Evolutionary conservation across 2,329 filamentous ascomycete species (phyloP).

Genomic region (Colletotrichum liaoningense): DNA sequence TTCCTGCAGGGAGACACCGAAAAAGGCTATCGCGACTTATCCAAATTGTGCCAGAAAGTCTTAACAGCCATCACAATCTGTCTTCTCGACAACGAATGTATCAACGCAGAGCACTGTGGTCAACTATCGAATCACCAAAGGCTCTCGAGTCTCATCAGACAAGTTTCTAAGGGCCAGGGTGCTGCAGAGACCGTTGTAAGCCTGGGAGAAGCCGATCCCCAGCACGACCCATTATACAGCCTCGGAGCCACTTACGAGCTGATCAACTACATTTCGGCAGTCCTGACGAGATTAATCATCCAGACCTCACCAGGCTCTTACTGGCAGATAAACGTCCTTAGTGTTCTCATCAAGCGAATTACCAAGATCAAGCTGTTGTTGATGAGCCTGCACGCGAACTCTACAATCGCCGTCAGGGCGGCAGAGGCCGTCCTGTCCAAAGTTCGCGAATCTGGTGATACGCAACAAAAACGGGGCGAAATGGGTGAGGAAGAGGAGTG

Average conservation of each 20-base stretch:
- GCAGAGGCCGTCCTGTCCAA: background rate
- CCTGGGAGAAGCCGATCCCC: background rate
- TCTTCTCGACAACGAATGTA: constrained; percentile 15
- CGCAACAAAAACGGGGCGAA: background rate
- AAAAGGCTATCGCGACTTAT: background rate
- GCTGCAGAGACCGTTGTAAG: background rate
- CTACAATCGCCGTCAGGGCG: background rate
- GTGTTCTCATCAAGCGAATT: constrained; percentile 14
- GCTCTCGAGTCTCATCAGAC: background rate
- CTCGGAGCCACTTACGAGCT: constrained; percentile 8
- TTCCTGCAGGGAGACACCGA: background rate
- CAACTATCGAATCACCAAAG: too few species aligned
- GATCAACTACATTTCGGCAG: constrained; percentile 35
- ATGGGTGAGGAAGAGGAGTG: constrained; percentile 19
- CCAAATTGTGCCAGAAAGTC: background rate
- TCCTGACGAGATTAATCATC: constrained; percentile 27
- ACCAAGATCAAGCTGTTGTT: constrained; percentile 33
- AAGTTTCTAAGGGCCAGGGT: background rate
- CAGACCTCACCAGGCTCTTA: constrained; percentile 20
- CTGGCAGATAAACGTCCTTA: constrained; percentile 28
- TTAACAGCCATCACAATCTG: constrained; percentile 5
- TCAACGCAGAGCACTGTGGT: background rate
- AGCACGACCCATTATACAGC: too few species aligned
- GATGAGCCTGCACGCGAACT: background rate
- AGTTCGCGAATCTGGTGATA: background rate